phyloP scores from a whole-genome alignment of 2,329 filamentous ascomycete species.

The Thielaviopsis populi region DNA sequence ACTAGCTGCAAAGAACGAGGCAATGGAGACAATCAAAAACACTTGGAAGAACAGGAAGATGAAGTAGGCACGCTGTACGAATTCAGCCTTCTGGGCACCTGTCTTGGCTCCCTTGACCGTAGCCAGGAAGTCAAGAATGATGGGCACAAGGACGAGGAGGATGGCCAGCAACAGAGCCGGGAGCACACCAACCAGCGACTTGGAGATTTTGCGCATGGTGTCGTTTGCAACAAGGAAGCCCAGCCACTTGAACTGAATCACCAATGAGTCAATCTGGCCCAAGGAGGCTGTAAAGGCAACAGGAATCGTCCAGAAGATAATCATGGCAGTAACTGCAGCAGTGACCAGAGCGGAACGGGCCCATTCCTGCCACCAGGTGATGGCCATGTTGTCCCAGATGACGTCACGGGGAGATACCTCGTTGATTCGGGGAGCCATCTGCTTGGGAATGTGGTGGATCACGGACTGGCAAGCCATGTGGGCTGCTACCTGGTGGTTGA shows the following conservation, averaged over 20 bases:
- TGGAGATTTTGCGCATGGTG: constrained; percentile 44
- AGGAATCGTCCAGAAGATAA: constrained; percentile 79
- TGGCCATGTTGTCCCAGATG: constrained; percentile 93
- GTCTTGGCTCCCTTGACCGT: constrained; percentile 68
- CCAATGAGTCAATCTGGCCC: constrained; percentile 59
- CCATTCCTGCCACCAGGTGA: constrained; percentile 87
- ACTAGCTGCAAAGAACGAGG: constrained; percentile 52
- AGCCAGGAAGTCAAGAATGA: constrained; percentile 61
- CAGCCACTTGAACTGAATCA: constrained; percentile 52
- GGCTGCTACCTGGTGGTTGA: constrained; percentile 92
- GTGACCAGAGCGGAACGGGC: constrained; percentile 53
- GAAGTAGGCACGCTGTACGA: constrained; percentile 90
- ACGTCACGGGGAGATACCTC: constrained; percentile 90
- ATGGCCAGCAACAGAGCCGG: constrained; percentile 64
- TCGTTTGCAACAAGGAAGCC: constrained; percentile 47
- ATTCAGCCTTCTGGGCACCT: constrained; percentile 59
- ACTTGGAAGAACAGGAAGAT: constrained; percentile 87
- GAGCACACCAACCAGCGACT: constrained; percentile 66
- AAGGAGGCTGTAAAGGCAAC: constrained; percentile 77
- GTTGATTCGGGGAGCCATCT: constrained; percentile 85
- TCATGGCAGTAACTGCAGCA: constrained; percentile 52
- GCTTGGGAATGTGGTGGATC: constrained; percentile 77
- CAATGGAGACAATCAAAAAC: constrained; percentile 82
- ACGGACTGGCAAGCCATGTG: constrained; percentile 95
- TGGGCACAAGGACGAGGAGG: constrained; percentile 64